Evolutionary conservation across 306 rosid species (phyloP).

Genomic region (Ziziphus jujuba): DNA sequence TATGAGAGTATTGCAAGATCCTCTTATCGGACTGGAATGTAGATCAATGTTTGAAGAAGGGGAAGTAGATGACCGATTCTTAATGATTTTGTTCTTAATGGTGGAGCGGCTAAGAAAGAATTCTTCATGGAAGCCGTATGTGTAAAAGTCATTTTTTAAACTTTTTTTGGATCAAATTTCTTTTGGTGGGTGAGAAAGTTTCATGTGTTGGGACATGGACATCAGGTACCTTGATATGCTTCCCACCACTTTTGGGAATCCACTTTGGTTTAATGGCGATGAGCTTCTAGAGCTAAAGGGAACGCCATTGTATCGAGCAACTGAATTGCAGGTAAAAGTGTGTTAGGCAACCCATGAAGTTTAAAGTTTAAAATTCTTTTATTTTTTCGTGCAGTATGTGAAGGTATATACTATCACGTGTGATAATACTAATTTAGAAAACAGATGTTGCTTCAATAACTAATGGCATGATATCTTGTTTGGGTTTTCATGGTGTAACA

Average conservation of each 20-base stretch:
- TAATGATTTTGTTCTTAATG: conserved; percentile 71
- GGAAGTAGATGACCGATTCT: conserved; percentile 88
- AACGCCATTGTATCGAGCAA: conserved; percentile 74
- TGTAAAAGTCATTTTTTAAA: conserved; percentile 30
- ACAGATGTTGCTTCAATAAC: no score
- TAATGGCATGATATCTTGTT: no score
- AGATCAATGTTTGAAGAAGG: conserved; percentile 89
- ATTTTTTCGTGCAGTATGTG: neutral
- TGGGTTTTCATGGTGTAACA: no score
- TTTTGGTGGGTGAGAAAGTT: conserved; percentile 23
- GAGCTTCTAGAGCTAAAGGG: conserved; percentile 86
- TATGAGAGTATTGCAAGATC: conserved; percentile 96
- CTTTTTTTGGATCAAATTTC: conserved; percentile 5
- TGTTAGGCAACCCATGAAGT: neutral
- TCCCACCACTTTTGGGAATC: conserved; percentile 73
- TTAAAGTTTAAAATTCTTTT: neutral
- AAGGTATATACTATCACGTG: no score
- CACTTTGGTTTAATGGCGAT: conserved; percentile 86
- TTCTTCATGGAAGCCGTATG: conserved; percentile 97
- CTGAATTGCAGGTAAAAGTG: conserved; percentile 70
- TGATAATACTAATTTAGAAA: no score
- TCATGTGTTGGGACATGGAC: conserved; percentile 32
- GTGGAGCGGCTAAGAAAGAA: conserved; percentile 78
- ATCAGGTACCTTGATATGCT: conserved; percentile 92
- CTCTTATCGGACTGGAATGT: conserved; percentile 82